phyloP scores from a whole-genome alignment of 331 rosid species.

The Malus hybrid region DNA sequence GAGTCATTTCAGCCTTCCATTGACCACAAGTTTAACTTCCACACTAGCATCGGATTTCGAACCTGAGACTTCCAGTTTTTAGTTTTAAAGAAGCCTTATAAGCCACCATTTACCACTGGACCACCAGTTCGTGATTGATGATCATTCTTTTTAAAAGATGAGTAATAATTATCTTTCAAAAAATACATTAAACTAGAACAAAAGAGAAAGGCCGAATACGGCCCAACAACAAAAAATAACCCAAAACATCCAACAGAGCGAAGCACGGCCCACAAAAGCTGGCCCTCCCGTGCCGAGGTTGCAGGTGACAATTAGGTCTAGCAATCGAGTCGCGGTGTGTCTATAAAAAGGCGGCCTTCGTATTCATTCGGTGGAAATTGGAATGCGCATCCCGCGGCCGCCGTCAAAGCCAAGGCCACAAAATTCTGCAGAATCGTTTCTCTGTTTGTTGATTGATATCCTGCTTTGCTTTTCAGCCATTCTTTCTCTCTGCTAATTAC shows the following conservation, averaged over 20 bases:
- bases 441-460: not conserved
- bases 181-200: not conserved
- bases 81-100: no score
- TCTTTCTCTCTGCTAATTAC: not conserved
- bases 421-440: no score
- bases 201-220: not conserved
- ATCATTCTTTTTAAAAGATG: no score
- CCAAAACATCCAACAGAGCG: not conserved
- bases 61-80: no score
- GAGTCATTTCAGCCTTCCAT: no score
- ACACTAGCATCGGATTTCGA: fast-evolving
- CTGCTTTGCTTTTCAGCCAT: not conserved
- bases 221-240: not conserved
- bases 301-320: not conserved
- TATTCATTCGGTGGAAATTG: not conserved
- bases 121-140: no score
- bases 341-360: not conserved
- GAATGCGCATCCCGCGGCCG: not conserved
- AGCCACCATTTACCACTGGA: fast-evolving
- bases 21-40: no score
- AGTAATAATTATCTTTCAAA: no score
- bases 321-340: not conserved
- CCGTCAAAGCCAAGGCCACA: not conserved
- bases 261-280: not conserved
- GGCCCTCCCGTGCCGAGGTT: not conserved